Evolutionary conservation across 192 early-diverging fungal species (phyloP), one percentile per base, ranked within the genome.

Genomic region (Gonapodya sp.): DNA sequence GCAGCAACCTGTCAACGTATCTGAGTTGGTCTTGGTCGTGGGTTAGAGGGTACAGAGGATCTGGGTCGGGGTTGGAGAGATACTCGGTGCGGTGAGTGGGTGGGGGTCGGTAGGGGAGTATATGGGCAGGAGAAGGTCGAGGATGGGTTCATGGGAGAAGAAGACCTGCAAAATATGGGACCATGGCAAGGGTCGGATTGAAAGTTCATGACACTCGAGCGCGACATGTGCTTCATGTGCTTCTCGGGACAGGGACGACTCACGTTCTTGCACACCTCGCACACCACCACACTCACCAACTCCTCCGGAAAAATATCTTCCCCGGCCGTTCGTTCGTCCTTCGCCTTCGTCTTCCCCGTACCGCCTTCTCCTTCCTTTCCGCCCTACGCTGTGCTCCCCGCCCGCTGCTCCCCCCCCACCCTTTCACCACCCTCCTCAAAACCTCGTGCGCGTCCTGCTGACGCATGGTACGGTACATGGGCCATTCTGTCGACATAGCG

Each of bases 221-320:
- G 46, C 8, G 24, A 64, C 46, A 64, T n/a, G n/a, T n/a, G n/a
- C n/a, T n/a, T n/a, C n/a, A n/a, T n/a, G n/a, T n/a, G n/a, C n/a
- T n/a, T n/a, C n/a, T n/a, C n/a, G n/a, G n/a, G n/a, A n/a, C n/a
- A 64, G 8, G 46, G 24, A 64, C 46, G 46, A 64, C 46, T 64
- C 86, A 87, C 84, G 83, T 85, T 83, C 80, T 85, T 84, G 84
- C 92, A 93, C 0, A 82, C 78, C 24, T 91, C 89, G 79, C 93
- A 94, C 16, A 94, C 87, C 64, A 94, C 90, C 31, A 90, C 84
- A 46, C 87, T 89, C 31, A 88, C 89, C 78, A 94, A 80, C 80
- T 87, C 83, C 18, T 93, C 93, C 14, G 87, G 88, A 87, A 94
- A 94, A n/a, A 89, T 85, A 16, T 80, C 82, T 79, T 94, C 93